Evolutionary conservation across 208 protist genomes (phyloP).

Genomic region (Trypanosomatidae sp.): DNA sequence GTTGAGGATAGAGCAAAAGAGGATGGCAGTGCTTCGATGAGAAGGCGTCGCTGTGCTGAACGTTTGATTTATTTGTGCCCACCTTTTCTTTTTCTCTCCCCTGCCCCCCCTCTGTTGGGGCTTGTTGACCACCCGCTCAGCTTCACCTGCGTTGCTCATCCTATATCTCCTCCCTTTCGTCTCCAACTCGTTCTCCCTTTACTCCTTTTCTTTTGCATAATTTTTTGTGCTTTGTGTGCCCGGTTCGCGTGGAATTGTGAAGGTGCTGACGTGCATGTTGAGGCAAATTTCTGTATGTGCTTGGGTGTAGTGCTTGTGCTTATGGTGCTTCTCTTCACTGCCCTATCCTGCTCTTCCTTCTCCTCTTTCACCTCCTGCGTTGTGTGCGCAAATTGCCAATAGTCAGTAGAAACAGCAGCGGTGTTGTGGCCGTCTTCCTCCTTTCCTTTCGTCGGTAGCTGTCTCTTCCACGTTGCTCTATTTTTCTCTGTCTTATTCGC

Average conservation of each 20-base stretch:
- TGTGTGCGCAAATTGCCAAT: background rate
- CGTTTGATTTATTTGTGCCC: background rate
- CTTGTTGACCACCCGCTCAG: background rate
- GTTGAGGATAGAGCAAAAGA: background rate
- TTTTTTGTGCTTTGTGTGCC: background rate
- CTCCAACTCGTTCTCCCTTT: background rate
- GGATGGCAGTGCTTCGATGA: background rate
- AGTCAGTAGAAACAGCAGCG: background rate
- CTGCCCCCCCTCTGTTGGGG: background rate
- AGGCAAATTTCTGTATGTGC: background rate
- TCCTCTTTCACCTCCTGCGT: background rate
- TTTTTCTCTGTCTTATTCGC: background rate
- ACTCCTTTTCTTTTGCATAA: slow-evolving; percentile 4
- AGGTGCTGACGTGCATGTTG: background rate
- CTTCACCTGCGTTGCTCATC: slow-evolving; percentile 4
- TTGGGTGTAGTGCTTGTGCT: background rate
- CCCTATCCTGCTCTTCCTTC: background rate
- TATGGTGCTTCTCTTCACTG: background rate
- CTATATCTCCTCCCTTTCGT: slow-evolving; percentile 8
- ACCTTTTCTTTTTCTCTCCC: background rate
- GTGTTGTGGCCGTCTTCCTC: too few relatives aligned
- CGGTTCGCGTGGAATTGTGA: background rate
- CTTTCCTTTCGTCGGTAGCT: background rate
- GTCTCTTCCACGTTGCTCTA: background rate
- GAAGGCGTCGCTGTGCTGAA: background rate